Percentiles rank a stretch among this genome's conserved stretches.
Conservation (phyloP, 768 basidiomycete genomes). For the Leccinum variicolor region DNA sequence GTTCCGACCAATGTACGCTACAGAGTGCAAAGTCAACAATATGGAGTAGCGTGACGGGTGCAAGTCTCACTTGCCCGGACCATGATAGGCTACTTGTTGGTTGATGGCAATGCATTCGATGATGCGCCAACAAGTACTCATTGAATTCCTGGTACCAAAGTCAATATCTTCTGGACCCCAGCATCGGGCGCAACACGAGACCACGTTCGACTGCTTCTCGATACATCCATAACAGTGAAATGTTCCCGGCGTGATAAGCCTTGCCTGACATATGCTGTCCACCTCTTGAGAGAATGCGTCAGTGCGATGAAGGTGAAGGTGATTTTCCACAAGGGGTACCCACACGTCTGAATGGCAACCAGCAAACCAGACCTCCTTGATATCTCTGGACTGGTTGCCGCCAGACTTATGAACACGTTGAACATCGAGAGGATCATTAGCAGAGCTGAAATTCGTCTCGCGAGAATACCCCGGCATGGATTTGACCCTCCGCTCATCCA, state of each 20-base stretch:
- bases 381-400: slow-evolving; percentile 34
- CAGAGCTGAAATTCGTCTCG: slow-evolving; percentile 19
- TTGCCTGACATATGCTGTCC: slow-evolving; percentile 9
- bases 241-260: not conserved
- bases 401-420: not conserved
- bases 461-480: not conserved
- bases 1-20: slow-evolving; percentile 7
- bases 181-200: slow-evolving; percentile 11
- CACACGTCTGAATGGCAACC: slow-evolving; percentile 23
- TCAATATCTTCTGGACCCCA: slow-evolving; percentile 17
- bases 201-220: not conserved
- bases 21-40: not conserved
- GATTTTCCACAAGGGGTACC: not conserved
- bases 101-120: slow-evolving; percentile 12
- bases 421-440: not conserved
- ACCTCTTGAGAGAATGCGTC: slow-evolving; percentile 2
- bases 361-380: not conserved
- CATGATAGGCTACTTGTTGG: slow-evolving; percentile 2
- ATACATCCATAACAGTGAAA: not conserved
- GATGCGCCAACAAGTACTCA: slow-evolving; percentile 2
- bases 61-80: slow-evolving; percentile 4
- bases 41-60: not conserved
- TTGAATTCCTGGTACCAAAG: slow-evolving; percentile 11
- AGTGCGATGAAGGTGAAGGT: not conserved
- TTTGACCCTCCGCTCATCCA: not conserved